Conservation (phyloP, 176 grass and related monocot genomes). For the Juncus inflexus region DNA sequence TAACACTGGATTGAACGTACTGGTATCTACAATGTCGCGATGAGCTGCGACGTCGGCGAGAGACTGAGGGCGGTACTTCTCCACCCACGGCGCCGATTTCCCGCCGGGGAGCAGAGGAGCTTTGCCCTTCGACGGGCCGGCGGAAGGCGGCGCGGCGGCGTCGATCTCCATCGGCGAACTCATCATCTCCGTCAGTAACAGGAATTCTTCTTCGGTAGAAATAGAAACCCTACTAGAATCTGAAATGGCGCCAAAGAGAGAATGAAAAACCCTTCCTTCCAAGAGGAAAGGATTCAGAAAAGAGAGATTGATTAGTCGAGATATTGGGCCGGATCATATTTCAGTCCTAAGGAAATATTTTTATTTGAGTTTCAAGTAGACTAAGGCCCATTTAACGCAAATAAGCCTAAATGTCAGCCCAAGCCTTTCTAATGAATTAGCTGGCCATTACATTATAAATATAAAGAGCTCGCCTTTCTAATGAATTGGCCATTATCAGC, state of each 20-base stretch:
- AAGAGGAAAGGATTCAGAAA: neutral
- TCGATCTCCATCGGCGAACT: constrained; percentile 83
- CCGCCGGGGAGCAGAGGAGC: constrained; percentile 27
- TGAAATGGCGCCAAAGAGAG: constrained; percentile 47
- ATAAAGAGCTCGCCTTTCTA: too few relatives aligned
- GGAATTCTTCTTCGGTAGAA: neutral
- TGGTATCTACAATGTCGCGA: constrained; percentile 92
- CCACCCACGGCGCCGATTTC: constrained; percentile 85
- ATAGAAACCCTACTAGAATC: constrained; percentile 39
- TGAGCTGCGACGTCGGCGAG: constrained; percentile 92
- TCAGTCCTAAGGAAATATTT: neutral
- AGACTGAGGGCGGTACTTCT: constrained; percentile 92
- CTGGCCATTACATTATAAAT: too few relatives aligned
- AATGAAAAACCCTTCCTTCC: constrained; percentile 31
- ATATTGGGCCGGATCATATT: neutral
- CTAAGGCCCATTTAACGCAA: neutral
- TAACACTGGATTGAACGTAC: too few relatives aligned
- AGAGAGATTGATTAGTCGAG: neutral
- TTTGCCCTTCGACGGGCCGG: constrained; percentile 44
- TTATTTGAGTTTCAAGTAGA: neutral
- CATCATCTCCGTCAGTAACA: constrained; percentile 48
- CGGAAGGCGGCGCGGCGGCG: constrained; percentile 28
- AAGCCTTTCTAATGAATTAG: too few relatives aligned
- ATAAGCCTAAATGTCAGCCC: too few relatives aligned
- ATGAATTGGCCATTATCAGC: too few relatives aligned